Evolutionary conservation across 257 asterid genomes (phyloP).

Genomic region (Catharanthus roseus): DNA sequence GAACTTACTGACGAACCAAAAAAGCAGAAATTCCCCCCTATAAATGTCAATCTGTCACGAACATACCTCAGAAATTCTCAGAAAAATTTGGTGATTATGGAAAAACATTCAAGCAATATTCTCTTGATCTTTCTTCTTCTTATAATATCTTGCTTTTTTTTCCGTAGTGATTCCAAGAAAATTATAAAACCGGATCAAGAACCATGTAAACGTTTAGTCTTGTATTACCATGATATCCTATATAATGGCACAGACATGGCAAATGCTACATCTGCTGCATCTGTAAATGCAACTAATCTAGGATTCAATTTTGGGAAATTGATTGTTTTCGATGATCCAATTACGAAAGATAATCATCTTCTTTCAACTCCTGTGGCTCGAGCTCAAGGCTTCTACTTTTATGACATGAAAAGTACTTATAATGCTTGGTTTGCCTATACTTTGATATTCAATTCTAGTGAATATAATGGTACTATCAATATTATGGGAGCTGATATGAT

Average conservation of each 20-base stretch:
- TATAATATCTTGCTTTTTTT: background rate
- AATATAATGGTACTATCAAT: constrained; percentile 43
- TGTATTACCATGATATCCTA: constrained; percentile 53
- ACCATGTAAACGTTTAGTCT: constrained; percentile 51
- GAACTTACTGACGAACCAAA: background rate
- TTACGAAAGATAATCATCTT: constrained; percentile 40
- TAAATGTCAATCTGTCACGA: background rate
- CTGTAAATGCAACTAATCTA: constrained; percentile 22
- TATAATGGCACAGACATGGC: constrained; percentile 51
- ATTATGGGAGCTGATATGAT: constrained; percentile 58
- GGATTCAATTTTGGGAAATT: constrained; percentile 37
- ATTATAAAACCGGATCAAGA: constrained; percentile 18
- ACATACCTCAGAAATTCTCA: background rate
- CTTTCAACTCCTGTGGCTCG: constrained; percentile 39
- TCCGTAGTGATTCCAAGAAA: constrained; percentile 9
- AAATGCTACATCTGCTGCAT: constrained; percentile 46
- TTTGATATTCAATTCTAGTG: constrained; percentile 42
- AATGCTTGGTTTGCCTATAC: constrained; percentile 69
- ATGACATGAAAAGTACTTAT: constrained; percentile 32
- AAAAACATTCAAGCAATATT: constrained; percentile 12
- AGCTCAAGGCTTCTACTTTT: constrained; percentile 62
- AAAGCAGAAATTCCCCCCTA: background rate
- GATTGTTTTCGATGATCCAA: constrained; percentile 56
- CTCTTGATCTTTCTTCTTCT: constrained; percentile 11
- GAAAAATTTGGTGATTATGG: background rate